Percentiles rank a stretch among this genome's conserved stretches.
Evolutionary conservation across 805 yeast species (phyloP).

Genomic region (Metahyphopichia silvanorum): DNA sequence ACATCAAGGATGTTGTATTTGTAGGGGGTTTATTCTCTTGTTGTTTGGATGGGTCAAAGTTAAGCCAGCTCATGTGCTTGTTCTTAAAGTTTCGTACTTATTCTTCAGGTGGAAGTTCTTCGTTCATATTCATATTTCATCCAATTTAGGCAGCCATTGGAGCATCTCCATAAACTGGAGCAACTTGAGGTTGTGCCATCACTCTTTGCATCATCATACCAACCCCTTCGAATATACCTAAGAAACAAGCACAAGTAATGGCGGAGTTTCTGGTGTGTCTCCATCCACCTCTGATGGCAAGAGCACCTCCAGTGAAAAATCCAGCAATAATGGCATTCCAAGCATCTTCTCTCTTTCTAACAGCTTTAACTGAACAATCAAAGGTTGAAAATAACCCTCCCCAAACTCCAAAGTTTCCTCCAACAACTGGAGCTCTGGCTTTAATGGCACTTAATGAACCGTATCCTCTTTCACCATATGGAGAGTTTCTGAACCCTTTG

Average conservation of each 20-base stretch:
- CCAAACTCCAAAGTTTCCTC: constrained; percentile 99
- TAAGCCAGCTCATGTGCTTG: no score
- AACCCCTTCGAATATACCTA: constrained; percentile 97
- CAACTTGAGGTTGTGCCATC: constrained; percentile 66
- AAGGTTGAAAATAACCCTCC: constrained; percentile 96
- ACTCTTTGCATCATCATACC: constrained; percentile 93
- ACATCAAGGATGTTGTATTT: no score
- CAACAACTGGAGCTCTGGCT: constrained; percentile 96
- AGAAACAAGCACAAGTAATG: constrained; percentile 93
- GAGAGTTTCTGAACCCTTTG: constrained; percentile 97
- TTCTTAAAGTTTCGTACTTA: no score
- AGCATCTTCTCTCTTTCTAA: constrained; percentile 97
- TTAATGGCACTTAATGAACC: constrained; percentile 90
- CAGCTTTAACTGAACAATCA: constrained; percentile 93
- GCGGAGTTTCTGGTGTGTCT: constrained; percentile 95
- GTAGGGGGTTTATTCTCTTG: no score
- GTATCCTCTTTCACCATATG: constrained; percentile 88
- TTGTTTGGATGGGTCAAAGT: no score
- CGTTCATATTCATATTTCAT: no score
- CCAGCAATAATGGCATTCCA: constrained; percentile 98
- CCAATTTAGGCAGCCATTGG: constrained; percentile 37
- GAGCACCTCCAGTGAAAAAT: constrained; percentile 95
- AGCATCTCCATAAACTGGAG: constrained; percentile 43
- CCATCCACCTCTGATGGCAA: constrained; percentile 99
- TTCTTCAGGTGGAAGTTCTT: no score